Percentiles rank a stretch among this genome's conserved stretches.
phyloP scores from a whole-genome alignment of 108 stramenopile genomes.

The Schizochytrium sp. region DNA sequence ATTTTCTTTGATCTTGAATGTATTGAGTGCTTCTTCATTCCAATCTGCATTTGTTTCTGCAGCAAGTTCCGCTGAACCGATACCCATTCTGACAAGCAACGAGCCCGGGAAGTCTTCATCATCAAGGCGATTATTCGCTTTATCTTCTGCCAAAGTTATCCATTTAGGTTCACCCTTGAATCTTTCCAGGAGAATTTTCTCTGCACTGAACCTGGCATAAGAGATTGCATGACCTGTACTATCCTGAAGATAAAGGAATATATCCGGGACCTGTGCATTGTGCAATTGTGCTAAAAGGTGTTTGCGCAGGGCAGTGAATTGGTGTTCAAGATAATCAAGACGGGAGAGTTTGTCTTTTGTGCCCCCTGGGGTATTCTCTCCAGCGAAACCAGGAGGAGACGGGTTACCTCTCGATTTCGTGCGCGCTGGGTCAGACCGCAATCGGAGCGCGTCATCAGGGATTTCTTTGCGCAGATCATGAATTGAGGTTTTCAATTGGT shows the following conservation, averaged over 20 bases:
- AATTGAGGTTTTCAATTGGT: not conserved
- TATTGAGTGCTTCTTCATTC: constrained; percentile 62
- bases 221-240: not conserved
- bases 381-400: not conserved
- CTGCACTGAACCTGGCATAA: constrained; percentile 48
- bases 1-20: not conserved
- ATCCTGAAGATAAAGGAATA: constrained; percentile 68
- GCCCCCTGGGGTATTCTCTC: not conserved
- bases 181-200: constrained; percentile 64
- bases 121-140: constrained; percentile 64
- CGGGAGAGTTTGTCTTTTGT: constrained; percentile 13
- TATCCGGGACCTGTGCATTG: constrained; percentile 71
- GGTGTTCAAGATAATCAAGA: constrained; percentile 33
- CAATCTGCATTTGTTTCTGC: constrained; percentile 6
- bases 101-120: constrained; percentile 69
- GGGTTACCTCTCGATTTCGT: not conserved
- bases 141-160: constrained; percentile 66
- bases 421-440: not conserved
- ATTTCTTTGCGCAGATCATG: not conserved
- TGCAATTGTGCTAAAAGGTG: constrained; percentile 53
- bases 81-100: constrained; percentile 69
- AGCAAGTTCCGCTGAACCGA: constrained; percentile 67
- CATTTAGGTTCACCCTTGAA: constrained; percentile 65
- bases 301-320: not conserved
- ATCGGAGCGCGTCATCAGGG: constrained; percentile 20